These are phyloP conservation scores for Sarcodon aspratus DNA, from an alignment of 768 basidiomycete species.

Conservation along the genomic window DNA sequence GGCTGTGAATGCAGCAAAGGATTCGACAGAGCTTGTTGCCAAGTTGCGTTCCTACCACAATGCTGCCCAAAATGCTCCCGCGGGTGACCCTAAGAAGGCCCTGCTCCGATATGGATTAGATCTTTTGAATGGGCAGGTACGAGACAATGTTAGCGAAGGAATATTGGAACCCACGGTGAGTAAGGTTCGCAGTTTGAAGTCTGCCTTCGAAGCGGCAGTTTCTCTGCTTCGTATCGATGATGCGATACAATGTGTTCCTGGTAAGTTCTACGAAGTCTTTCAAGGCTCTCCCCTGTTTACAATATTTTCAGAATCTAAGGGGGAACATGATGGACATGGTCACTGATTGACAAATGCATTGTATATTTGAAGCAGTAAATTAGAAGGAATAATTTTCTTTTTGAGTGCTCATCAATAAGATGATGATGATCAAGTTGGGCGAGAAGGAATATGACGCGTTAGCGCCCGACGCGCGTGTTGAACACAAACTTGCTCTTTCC, in stretches of 20 bases:
- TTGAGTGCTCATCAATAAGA: neutral
- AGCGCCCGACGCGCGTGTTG: neutral
- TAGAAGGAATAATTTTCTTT: neutral
- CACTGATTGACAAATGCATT: constrained; percentile 30
- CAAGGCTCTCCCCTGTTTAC: constrained; percentile 8
- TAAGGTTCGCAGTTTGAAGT: constrained; percentile 96
- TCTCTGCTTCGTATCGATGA: constrained; percentile 92
- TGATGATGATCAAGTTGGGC: neutral
- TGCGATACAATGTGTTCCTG: constrained; percentile 84
- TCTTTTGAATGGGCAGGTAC: constrained; percentile 85
- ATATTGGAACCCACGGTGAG: constrained; percentile 94
- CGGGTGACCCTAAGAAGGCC: constrained; percentile 83
- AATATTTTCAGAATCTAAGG: constrained; percentile 47
- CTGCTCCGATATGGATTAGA: constrained; percentile 92
- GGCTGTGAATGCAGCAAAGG: constrained; percentile 96
- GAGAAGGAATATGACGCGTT: neutral
- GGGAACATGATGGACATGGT: constrained; percentile 65
- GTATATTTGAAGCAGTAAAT: neutral
- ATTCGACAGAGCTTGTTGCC: constrained; percentile 94
- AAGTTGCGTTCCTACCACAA: constrained; percentile 97
- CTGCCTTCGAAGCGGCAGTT: constrained; percentile 93
- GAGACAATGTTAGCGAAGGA: constrained; percentile 90
- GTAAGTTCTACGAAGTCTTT: constrained; percentile 30
- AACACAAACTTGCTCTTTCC: neutral
- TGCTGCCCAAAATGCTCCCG: constrained; percentile 86